A percentile compares a stretch with the other conserved stretches of the same genome.
Evolutionary conservation across 495 filamentous ascomycete species (phyloP).

Genomic region (Tuber melanosporum): DNA sequence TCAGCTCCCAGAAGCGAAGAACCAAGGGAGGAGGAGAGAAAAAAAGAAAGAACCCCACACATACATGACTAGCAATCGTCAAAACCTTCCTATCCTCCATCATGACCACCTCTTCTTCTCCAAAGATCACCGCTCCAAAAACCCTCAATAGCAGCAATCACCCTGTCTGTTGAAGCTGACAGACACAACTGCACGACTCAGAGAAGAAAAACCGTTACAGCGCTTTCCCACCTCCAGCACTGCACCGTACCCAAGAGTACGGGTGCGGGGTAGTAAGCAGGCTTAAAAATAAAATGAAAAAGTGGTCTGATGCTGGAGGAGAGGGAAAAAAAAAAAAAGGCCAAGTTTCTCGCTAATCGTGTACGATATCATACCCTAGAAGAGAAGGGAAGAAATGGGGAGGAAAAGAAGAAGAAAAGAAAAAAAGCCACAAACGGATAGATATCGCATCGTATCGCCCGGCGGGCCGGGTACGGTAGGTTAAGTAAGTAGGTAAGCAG

Average conservation of each 20-base stretch:
- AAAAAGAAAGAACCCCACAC: conserved; percentile 39
- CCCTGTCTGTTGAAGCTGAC: not conserved
- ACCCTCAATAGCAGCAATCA: not conserved
- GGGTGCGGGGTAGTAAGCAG: not conserved
- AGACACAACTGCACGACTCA: not conserved
- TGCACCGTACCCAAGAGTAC: not conserved
- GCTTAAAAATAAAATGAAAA: not conserved
- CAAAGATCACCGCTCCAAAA: not conserved
- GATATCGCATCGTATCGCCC: not conserved
- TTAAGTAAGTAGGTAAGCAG: not conserved
- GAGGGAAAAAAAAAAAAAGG: not conserved
- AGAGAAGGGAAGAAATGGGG: not conserved
- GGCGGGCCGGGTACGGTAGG: not conserved
- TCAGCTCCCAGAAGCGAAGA: conserved; percentile 5
- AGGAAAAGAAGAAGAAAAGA: not conserved
- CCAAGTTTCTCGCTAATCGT: conserved; percentile 1
- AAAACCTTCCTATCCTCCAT: conserved; percentile 52
- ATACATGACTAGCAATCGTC: conserved; percentile 96
- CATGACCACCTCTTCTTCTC: conserved; percentile 6
- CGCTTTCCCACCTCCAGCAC: not conserved
- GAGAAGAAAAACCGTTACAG: not conserved
- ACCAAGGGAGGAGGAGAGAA: not conserved
- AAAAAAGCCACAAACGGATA: not conserved
- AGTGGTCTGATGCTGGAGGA: not conserved
- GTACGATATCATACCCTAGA: not conserved